phyloP scores from a whole-genome alignment of 805 yeast species.

The Schwanniomyces sp. region DNA sequence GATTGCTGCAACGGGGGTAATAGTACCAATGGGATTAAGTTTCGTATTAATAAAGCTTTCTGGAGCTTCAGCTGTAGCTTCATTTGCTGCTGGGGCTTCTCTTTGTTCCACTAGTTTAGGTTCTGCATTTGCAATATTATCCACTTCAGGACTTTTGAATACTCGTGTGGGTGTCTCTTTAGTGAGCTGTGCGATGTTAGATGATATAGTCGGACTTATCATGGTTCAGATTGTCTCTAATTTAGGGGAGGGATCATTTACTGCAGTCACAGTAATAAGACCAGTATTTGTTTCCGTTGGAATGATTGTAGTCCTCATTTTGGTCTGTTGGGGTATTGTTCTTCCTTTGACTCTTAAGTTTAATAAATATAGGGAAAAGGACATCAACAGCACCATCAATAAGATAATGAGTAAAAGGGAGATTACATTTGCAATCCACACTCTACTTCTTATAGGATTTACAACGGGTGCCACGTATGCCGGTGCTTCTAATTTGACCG shows the following conservation, averaged over 20 bases:
- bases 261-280: constrained; percentile 1
- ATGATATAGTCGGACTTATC: constrained; percentile 5
- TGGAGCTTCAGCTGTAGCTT: background rate
- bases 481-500: constrained; percentile 4
- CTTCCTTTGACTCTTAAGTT: background rate
- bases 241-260: constrained; percentile 5
- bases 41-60: constrained; percentile 3
- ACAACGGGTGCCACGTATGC: constrained; percentile 3
- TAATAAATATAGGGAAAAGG: background rate
- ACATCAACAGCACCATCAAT: background rate
- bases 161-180: constrained; percentile 4
- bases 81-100: constrained; percentile 8
- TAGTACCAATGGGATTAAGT: constrained; percentile 3
- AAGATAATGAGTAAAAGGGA: background rate
- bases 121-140: constrained; percentile 4
- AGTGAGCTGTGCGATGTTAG: constrained; percentile 5
- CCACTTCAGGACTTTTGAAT: constrained; percentile 1
- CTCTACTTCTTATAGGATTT: background rate
- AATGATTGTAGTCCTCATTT: background rate
- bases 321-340: background rate
- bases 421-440: background rate
- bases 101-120: constrained; percentile 7
- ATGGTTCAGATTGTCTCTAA: constrained; percentile 5
- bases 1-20: constrained; percentile 1
- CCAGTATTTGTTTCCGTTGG: constrained; percentile 5